phyloP scores from a whole-genome alignment of 2,329 filamentous ascomycete genomes.

The Fusarium paranaense region DNA sequence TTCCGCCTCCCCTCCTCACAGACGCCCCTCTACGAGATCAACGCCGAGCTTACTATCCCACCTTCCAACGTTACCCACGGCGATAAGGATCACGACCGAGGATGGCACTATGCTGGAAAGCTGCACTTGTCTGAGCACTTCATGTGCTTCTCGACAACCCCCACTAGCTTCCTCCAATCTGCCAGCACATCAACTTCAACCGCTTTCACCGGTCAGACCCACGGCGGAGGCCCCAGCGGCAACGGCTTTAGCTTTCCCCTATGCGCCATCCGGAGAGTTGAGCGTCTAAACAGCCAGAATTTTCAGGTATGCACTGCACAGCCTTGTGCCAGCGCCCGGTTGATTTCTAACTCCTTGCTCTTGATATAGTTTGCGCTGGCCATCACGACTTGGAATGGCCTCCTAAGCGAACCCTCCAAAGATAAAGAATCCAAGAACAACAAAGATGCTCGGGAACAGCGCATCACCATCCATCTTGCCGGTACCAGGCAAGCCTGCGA shows the following conservation, averaged over 20 bases:
- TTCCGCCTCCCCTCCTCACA: constrained; percentile 95
- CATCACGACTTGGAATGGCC: constrained; percentile 93
- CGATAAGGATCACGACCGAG: constrained; percentile 77
- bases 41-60: constrained; percentile 91
- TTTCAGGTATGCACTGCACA: constrained; percentile 67
- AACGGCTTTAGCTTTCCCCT: constrained; percentile 97
- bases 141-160: constrained; percentile 95
- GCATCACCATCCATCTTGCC: constrained; percentile 90
- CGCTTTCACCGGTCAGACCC: constrained; percentile 90
- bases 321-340: background rate
- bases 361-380: constrained; percentile 81
- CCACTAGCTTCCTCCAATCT: constrained; percentile 85
- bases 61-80: constrained; percentile 76
- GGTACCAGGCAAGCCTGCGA: constrained; percentile 91
- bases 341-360: constrained; percentile 2
- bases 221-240: constrained; percentile 90
- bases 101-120: constrained; percentile 91
- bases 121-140: constrained; percentile 94
- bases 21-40: constrained; percentile 95
- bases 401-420: constrained; percentile 68
- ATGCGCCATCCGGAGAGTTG: constrained; percentile 90
- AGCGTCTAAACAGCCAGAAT: constrained; percentile 91
- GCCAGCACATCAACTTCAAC: constrained; percentile 84
- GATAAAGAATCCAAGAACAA: constrained; percentile 60
- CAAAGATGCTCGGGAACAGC: constrained; percentile 72